Evolutionary conservation across 1,139 yeast genomes (phyloP), one percentile per base, ranked within the genome.

Genomic region (Saccharomycopsis phalli): DNA sequence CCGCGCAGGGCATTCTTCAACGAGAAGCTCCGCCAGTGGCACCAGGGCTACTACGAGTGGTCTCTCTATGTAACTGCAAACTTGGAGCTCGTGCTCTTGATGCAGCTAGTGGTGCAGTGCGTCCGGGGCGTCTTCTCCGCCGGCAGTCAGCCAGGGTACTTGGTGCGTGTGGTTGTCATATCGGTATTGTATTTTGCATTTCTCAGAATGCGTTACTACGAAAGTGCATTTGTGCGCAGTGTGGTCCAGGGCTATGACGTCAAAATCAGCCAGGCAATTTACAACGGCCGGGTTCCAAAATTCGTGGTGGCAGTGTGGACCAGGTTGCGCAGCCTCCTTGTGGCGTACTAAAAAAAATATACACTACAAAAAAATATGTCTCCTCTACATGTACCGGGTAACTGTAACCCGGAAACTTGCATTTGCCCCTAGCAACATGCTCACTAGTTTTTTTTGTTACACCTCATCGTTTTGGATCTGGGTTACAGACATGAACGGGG

Each of bases 401-500:
- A 22, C 10, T 22, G 8, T 22, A 6, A 22, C 25, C 10, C 6
- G 25, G 25, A 22, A 6, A 6, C 25, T 22, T 22, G 25, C 25
- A n/a, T 11, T 26, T 26, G 29, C 29, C 29, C 29, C 29, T 26
- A 22, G 25, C 25, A 22, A 26, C 29, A 11, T 8, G 13, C 8
- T 7, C 8, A 26, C 29, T 10, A 10, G 8, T 7, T 10, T 6
- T 22, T 22, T 22, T 7, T 10, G 25, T 10, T 22, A 6, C 25
- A 22, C 25, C 25, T 6, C 29, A 6, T 26, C 29, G 14, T 10
- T n/a, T n/a, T n/a, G n/a, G n/a, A n/a, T n/a, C n/a, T n/a, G n/a
- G n/a, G n/a, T n/a, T n/a, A n/a, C n/a, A n/a, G 46, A 29, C 36
- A 80, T 80, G 87, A 80, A 79, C 64, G 77, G 80, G 71, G 91